Evolutionary conservation across 2,329 filamentous ascomycete species (phyloP).

Genomic region (Epichloe gansuensis): DNA sequence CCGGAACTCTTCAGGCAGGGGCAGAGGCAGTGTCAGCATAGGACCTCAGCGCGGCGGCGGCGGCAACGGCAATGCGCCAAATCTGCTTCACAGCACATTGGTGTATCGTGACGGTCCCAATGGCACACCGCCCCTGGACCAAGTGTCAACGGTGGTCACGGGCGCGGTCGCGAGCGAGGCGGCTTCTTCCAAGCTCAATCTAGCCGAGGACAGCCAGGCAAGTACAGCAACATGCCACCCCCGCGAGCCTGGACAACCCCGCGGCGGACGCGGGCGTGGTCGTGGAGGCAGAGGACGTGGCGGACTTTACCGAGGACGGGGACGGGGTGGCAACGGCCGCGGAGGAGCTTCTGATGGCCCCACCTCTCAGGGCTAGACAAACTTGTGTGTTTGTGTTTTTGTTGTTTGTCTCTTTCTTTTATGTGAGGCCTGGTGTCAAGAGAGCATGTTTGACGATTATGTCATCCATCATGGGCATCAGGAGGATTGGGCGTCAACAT

Average conservation of each 20-base stretch:
- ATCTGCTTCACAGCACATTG: conserved; percentile 38
- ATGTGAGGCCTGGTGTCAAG: background rate
- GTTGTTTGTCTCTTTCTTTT: background rate
- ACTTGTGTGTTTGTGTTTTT: background rate
- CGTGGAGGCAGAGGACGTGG: conserved; percentile 27
- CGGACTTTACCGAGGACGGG: conserved; percentile 22
- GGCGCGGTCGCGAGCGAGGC: conserved; percentile 21
- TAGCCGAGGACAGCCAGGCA: conserved; percentile 13
- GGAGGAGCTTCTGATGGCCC: conserved; percentile 2
- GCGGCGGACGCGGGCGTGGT: conserved; percentile 28
- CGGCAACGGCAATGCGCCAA: conserved; percentile 19
- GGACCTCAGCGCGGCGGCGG: conserved; percentile 21
- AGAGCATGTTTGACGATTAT: background rate
- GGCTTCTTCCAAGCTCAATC: conserved; percentile 10
- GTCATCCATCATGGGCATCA: background rate
- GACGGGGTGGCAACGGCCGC: conserved; percentile 20
- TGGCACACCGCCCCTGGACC: conserved; percentile 15
- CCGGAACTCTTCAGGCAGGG: conserved; percentile 22
- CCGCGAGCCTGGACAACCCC: conserved; percentile 38
- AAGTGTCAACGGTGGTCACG: conserved; percentile 16
- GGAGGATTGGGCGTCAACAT: background rate
- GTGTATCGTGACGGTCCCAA: conserved; percentile 35
- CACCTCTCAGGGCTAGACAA: conserved; percentile 7
- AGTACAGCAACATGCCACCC: conserved; percentile 48
- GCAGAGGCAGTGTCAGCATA: conserved; percentile 28